Conservation (phyloP, 805 yeast species). For the Hermanozyma aechmeae region DNA sequence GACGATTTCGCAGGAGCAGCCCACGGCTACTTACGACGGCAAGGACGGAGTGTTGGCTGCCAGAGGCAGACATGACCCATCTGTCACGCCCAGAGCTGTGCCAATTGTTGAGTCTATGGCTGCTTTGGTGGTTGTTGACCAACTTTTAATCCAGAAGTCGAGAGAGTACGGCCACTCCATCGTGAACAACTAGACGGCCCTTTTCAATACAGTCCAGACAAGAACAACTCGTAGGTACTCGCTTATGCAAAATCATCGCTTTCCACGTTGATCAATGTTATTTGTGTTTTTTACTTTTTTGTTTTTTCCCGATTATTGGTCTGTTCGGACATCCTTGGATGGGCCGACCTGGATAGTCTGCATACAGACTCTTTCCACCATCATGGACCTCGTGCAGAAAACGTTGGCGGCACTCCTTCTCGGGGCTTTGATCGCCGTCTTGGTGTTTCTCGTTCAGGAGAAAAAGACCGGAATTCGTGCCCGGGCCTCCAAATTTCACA, state of each 20-base stretch:
- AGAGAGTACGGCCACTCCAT: slow-evolving; percentile 53
- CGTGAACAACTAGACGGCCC: too few species aligned
- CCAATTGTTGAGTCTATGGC: slow-evolving; percentile 99
- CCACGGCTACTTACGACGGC: slow-evolving; percentile 85
- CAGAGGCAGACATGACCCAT: slow-evolving; percentile 97
- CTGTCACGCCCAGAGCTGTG: slow-evolving; percentile 96
- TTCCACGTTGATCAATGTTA: neutral
- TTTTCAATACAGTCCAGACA: too few species aligned
- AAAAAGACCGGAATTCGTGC: too few species aligned
- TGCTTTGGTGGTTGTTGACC: slow-evolving; percentile 87
- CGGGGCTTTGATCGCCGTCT: slow-evolving; percentile 7
- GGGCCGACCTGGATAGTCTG: too few species aligned
- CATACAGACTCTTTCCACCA: neutral
- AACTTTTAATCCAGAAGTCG: slow-evolving; percentile 74
- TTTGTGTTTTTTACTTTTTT: neutral
- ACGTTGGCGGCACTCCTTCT: slow-evolving; percentile 6
- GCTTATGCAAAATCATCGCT: neutral
- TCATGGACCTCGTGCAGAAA: slow-evolving; percentile 9
- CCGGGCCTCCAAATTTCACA: too few species aligned
- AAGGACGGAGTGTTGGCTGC: slow-evolving; percentile 83
- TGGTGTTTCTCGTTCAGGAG: slow-evolving; percentile 4
- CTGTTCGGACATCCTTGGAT: too few species aligned
- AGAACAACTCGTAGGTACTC: slow-evolving; percentile 3
- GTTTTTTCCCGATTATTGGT: too few species aligned
- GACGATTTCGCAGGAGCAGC: slow-evolving; percentile 88